Conservation (phyloP, 2,329 filamentous ascomycete species). For the Stachybotrys elegans region DNA sequence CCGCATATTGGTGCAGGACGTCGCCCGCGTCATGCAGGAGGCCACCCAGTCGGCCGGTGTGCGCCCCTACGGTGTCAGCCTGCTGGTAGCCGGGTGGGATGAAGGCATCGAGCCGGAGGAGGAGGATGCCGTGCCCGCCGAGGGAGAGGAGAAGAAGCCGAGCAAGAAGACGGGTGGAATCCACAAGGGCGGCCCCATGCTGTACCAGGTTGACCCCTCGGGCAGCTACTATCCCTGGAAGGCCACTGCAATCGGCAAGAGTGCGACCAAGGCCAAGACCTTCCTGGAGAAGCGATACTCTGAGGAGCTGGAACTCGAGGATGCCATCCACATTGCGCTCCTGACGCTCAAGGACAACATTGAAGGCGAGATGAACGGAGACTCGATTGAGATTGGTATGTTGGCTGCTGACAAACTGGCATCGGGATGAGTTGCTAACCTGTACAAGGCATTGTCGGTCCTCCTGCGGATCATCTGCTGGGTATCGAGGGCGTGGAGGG, state of each 20-base stretch:
- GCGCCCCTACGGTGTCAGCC: constrained; percentile 89
- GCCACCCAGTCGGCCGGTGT: constrained; percentile 98
- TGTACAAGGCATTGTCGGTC: constrained; percentile 78
- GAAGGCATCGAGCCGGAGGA: constrained; percentile 89
- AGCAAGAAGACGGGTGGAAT: constrained; percentile 91
- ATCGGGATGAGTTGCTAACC: constrained; percentile 18
- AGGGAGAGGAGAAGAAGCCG: constrained; percentile 68
- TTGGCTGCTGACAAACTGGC: constrained; percentile 1
- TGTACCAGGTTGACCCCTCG: constrained; percentile 99
- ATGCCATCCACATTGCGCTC: constrained; percentile 96
- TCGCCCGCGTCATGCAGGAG: constrained; percentile 97
- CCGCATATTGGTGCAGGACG: constrained; percentile 97
- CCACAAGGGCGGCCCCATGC: constrained; percentile 89
- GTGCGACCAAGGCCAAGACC: constrained; percentile 95
- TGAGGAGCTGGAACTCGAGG: constrained; percentile 92
- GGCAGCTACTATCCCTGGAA: constrained; percentile 99
- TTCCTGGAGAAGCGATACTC: constrained; percentile 99
- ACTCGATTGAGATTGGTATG: constrained; percentile 95
- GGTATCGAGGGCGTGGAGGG: constrained; percentile 87
- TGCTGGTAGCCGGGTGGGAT: constrained; percentile 96
- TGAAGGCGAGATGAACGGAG: constrained; percentile 98
- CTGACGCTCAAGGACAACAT: constrained; percentile 98
- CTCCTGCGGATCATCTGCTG: constrained; percentile 86
- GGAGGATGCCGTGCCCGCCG: constrained; percentile 49
- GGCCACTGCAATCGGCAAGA: constrained; percentile 98